Percentiles rank a stretch among this genome's conserved stretches.
Conservation (phyloP, 106 monocot genomes). For the Platanthera guangdongensis region DNA sequence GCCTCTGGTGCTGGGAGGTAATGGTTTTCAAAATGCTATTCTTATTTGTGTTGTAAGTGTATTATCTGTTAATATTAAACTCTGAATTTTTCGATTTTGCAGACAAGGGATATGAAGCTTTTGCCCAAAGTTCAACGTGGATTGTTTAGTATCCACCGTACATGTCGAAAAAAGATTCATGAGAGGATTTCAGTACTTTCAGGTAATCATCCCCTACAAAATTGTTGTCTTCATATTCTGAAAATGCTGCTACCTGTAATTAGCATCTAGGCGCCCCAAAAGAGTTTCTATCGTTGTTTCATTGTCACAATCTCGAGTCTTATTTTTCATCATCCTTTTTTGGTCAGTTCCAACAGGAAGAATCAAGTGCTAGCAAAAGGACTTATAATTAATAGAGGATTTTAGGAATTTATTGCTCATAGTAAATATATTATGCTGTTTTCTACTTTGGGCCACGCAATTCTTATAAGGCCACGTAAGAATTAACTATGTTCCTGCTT, state of each 20-base stretch:
- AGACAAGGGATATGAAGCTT: slow-evolving; percentile 70
- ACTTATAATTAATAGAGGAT: not conserved
- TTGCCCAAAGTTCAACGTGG: slow-evolving; percentile 39
- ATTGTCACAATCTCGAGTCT: no score
- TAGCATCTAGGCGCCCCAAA: not conserved
- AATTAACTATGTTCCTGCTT: not conserved
- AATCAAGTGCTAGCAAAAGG: not conserved
- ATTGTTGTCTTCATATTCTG: not conserved
- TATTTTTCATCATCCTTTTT: no score
- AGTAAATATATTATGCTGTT: not conserved
- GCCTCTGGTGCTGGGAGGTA: slow-evolving; percentile 99
- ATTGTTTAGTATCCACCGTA: slow-evolving; percentile 17
- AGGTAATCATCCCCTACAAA: not conserved
- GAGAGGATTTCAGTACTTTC: slow-evolving; percentile 26
- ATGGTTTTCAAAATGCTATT: not conserved
- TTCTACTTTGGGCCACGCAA: not conserved
- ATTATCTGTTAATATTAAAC: not conserved
- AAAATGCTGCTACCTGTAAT: not conserved
- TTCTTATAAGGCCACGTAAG: not conserved
- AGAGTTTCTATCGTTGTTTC: not conserved
- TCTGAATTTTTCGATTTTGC: not conserved
- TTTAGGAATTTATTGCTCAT: not conserved
- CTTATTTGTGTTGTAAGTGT: not conserved
- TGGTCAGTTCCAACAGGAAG: not conserved
- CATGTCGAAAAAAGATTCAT: slow-evolving; percentile 26